Conservation (phyloP, 768 basidiomycete species). For the Kwoniella dendrophila region DNA sequence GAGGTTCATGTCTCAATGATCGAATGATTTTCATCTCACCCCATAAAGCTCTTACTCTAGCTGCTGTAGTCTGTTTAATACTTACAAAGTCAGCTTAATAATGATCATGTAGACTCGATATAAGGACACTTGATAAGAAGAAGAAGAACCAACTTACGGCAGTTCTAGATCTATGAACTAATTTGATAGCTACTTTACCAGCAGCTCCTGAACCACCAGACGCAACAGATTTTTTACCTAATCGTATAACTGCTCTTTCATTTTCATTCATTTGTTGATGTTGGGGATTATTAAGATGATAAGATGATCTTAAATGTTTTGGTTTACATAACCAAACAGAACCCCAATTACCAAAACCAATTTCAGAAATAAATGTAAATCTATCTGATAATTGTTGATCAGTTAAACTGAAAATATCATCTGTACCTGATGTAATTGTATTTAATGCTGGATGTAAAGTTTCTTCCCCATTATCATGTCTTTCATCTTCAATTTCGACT, state of each 20-base stretch:
- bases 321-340: constrained; percentile 49
- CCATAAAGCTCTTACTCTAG: constrained; percentile 90
- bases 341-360: constrained; percentile 56
- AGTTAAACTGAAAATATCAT: constrained; percentile 39
- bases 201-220: constrained; percentile 32
- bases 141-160: constrained; percentile 55
- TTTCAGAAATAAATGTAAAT: constrained; percentile 46
- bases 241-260: constrained; percentile 1
- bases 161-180: constrained; percentile 81
- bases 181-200: constrained; percentile 75
- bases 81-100: background rate
- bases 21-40: constrained; percentile 97
- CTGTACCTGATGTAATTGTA: constrained; percentile 18
- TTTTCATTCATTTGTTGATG: no score
- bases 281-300: constrained; percentile 5
- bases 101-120: no score
- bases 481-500: background rate
- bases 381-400: constrained; percentile 47
- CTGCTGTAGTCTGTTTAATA: constrained; percentile 69
- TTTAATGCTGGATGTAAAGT: constrained; percentile 27
- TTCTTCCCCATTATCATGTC: background rate
- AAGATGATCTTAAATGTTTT: constrained; percentile 12
- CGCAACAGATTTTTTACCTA: constrained; percentile 31
- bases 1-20: constrained; percentile 77
- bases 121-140: no score